Evolutionary conservation across 768 basidiomycete species (phyloP), one percentile per base, ranked within the genome.

Genomic region (Boletus reticuloceps): DNA sequence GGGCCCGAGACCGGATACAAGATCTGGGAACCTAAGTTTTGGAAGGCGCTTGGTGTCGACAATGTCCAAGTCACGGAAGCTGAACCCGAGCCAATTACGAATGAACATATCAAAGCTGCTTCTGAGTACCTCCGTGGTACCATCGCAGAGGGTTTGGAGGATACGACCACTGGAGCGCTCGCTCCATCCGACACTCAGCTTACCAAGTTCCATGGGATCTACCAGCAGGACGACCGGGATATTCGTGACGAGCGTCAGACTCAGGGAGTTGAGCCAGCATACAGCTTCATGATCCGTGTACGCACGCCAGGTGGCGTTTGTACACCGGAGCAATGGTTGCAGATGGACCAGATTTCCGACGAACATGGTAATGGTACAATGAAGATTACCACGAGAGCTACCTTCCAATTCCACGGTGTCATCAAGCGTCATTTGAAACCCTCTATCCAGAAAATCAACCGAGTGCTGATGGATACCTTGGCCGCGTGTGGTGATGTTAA

Each of bases 331-430:
- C 97, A 99, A 74, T 98, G 97, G 97, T 76, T 95, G 48, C 83
- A 87, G 61, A 93, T 99, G 85, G 93, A 98, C 74, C 88, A 88
- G 64, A 98, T 99, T 63, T 84, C 97, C 51, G 97, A 98, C 69
- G 91, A 94, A 70, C 92, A 94, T 70, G 97, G 94, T 7, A 89
- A 84, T 57, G 85, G 89, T 44, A 93, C 95, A 6, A 89, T 98
- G 77, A 99, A 99, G 79, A 86, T 99, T 61, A 99, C 97, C 45
- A 99, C 97, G 34, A 82, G 97, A 58, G 86, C 94, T 71, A 99
- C 97, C 11, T 99, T 98, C 88, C 97, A 99, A 74, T 98, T 97
- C 81, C 97, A 99, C 72, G 97, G 97, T 53, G 91, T 99, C 63
- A 93, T 99, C 77, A 99, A 99, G 79, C 82, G 82, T 59, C 94